Evolutionary conservation across 306 rosid genomes (phyloP).

Genomic region (Cyclanthera cordifolia): DNA sequence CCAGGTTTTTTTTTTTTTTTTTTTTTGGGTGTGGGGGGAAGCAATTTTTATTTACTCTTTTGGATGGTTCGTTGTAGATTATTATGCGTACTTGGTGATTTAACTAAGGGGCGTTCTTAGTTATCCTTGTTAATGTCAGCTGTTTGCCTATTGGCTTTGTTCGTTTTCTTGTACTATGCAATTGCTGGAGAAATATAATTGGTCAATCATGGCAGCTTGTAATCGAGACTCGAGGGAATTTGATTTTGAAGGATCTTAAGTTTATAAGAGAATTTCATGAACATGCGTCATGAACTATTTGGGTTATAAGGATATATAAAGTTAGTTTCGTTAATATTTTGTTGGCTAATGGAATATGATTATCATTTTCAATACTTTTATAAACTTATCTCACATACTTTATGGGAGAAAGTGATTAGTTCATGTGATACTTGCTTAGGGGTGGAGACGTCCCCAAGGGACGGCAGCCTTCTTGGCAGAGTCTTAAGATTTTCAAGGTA

Average conservation of each 20-base stretch:
- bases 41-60: background rate
- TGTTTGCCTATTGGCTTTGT: background rate
- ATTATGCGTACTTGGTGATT: background rate
- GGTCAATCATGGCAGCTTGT: background rate
- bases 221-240: background rate
- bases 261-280: background rate
- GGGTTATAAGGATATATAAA: background rate
- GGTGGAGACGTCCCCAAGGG: background rate
- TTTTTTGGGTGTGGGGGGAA: background rate
- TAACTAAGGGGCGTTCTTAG: background rate
- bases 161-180: background rate
- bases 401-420: background rate
- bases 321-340: background rate
- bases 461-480: no score
- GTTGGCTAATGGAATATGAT: background rate
- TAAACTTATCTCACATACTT: background rate
- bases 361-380: background rate
- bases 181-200: background rate
- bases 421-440: background rate
- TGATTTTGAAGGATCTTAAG: background rate
- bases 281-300: background rate
- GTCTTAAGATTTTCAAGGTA: no score
- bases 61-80: no score
- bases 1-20: background rate
- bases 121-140: background rate